phyloP scores from a whole-genome alignment of 1,284 basidiomycete species.

The Coniophora puteana region DNA sequence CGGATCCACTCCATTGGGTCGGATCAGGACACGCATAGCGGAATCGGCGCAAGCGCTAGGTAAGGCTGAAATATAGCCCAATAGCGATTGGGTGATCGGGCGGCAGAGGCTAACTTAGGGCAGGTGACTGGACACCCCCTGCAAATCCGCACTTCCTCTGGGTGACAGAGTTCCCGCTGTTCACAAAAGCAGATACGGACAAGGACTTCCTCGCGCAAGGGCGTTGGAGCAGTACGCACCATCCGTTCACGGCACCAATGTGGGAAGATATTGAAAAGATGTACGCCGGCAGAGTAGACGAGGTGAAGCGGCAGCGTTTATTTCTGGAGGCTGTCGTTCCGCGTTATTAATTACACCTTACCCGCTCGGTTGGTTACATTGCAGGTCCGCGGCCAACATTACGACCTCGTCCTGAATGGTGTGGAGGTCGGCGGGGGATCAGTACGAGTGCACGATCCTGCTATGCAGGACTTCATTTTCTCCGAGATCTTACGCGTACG shows the following conservation, averaged over 20 bases:
- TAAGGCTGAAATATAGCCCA: constrained; percentile 30
- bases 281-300: constrained; percentile 61
- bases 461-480: constrained; percentile 85
- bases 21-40: constrained; percentile 66
- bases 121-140: constrained; percentile 55
- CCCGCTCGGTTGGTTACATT: constrained; percentile 8
- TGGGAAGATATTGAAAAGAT: constrained; percentile 78
- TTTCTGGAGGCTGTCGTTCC: constrained; percentile 8
- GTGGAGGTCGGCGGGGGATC: constrained; percentile 93
- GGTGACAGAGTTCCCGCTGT: constrained; percentile 95
- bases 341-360: constrained; percentile 7
- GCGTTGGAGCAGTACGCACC: constrained; percentile 88
- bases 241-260: constrained; percentile 97
- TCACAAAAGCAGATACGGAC: constrained; percentile 85
- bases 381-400: constrained; percentile 91
- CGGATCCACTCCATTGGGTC: constrained; percentile 81
- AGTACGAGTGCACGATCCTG: constrained; percentile 87
- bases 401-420: constrained; percentile 95
- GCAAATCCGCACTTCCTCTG: constrained; percentile 81
- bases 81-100: constrained; percentile 1
- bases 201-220: constrained; percentile 83
- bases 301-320: constrained; percentile 43
- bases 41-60: constrained; percentile 60
- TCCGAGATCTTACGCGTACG: constrained; percentile 72
- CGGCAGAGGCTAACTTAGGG: constrained; percentile 10